Percentiles rank a stretch among this genome's conserved stretches.
These are phyloP conservation scores for Kwoniella botswanensis DNA, from an alignment of 768 basidiomycete species.

Conservation along the genomic window DNA sequence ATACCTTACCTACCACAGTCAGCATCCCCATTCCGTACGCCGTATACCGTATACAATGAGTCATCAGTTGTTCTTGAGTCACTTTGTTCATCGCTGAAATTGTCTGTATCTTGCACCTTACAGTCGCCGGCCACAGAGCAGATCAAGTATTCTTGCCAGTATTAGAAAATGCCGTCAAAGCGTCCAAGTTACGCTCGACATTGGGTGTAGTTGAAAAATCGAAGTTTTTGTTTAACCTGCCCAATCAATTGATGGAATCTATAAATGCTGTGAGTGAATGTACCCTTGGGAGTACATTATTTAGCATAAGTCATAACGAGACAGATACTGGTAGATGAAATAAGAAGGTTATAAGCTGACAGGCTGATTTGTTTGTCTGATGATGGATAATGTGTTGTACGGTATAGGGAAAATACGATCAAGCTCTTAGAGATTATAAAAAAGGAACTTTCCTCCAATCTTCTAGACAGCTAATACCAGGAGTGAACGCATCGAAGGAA, in stretches of 20 bases:
- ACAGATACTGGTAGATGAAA: too few species aligned
- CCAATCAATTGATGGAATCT: conserved; percentile 81
- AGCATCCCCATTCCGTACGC: too few species aligned
- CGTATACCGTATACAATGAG: too few species aligned
- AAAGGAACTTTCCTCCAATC: conserved; percentile 91
- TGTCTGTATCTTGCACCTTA: not conserved
- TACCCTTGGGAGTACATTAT: too few species aligned
- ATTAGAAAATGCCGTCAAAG: conserved; percentile 92
- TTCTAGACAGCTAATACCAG: conserved; percentile 80
- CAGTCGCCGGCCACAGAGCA: conserved; percentile 89
- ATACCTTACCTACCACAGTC: too few species aligned
- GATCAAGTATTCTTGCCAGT: conserved; percentile 96
- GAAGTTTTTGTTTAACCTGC: conserved; percentile 99
- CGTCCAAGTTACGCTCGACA: conserved; percentile 87
- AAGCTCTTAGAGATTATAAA: conserved; percentile 93
- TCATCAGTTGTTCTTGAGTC: too few species aligned
- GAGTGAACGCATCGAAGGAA: conserved; percentile 61
- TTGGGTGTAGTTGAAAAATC: conserved; percentile 94
- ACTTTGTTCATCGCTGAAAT: too few species aligned
- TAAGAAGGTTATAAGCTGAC: too few species aligned
- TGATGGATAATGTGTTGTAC: not conserved
- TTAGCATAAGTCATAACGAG: too few species aligned
- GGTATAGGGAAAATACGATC: conserved; percentile 84
- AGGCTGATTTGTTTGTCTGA: not conserved
- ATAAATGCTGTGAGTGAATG: conserved; percentile 75